Conservation (phyloP, 306 rosid species). For the Oxytropis ochrocephala region DNA sequence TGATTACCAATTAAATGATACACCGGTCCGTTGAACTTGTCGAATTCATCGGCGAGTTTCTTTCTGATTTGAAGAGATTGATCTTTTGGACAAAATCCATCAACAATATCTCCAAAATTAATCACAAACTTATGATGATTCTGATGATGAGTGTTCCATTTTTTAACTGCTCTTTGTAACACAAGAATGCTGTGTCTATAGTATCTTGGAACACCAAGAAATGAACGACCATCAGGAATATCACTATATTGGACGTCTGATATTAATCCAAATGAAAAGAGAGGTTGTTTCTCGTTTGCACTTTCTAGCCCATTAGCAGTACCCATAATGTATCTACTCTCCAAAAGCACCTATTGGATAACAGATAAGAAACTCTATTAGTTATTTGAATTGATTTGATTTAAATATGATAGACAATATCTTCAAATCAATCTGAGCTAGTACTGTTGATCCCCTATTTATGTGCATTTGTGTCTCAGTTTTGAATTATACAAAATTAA, state of each 20-base stretch:
- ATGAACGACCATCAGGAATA: conserved; percentile 81
- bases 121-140: conserved; percentile 61
- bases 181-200: conserved; percentile 76
- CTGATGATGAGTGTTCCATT: conserved; percentile 55
- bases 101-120: conserved; percentile 85
- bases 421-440: no score
- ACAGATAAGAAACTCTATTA: no score
- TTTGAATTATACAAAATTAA: no score
- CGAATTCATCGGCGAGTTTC: conserved; percentile 51
- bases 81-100: conserved; percentile 78
- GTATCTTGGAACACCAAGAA: conserved; percentile 77
- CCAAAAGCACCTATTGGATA: conserved; percentile 35
- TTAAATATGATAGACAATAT: no score
- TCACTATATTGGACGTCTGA: conserved; percentile 89
- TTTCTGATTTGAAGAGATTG: conserved; percentile 51
- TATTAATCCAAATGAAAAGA: conserved; percentile 80
- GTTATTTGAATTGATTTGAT: no score
- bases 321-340: conserved; percentile 44
- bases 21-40: conserved; percentile 52
- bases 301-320: conserved; percentile 24
- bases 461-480: no score
- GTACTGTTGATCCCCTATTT: no score
- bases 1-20: conserved; percentile 92
- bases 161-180: conserved; percentile 65
- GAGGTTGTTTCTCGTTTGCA: conserved; percentile 42